A percentile compares a stretch with the other conserved stretches of the same genome.
Conservation (phyloP, 768 basidiomycete species). For the Galerina sulciceps region DNA sequence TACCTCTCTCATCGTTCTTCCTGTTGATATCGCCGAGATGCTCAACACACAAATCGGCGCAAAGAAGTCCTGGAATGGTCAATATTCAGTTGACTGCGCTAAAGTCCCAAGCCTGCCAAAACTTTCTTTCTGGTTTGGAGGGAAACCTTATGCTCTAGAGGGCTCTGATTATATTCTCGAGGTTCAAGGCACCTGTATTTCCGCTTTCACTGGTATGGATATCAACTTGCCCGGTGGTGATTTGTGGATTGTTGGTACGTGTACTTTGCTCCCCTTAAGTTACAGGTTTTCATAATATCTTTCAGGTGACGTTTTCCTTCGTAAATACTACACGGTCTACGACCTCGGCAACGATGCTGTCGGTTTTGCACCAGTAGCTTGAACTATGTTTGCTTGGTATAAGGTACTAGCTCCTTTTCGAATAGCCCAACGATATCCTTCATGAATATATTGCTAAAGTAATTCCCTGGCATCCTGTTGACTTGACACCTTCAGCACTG, state of each 20-base stretch:
- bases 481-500: neutral
- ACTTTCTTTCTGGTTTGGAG: constrained; percentile 81
- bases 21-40: constrained; percentile 97
- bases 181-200: constrained; percentile 91
- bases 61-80: constrained; percentile 93
- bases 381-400: constrained; percentile 10
- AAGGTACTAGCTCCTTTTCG: neutral
- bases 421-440: neutral
- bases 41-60: constrained; percentile 95
- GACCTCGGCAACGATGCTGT: constrained; percentile 80
- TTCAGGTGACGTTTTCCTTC: constrained; percentile 86
- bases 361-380: constrained; percentile 68
- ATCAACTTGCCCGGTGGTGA: constrained; percentile 79
- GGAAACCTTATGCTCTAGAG: constrained; percentile 78
- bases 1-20: constrained; percentile 92
- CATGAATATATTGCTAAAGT: neutral
- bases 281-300: neutral
- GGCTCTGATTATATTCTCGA: constrained; percentile 90
- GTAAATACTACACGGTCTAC: constrained; percentile 92
- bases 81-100: constrained; percentile 89
- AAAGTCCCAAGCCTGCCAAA: constrained; percentile 86
- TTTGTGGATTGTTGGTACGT: constrained; percentile 89
- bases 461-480: neutral
- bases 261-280: neutral
- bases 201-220: constrained; percentile 90